A percentile compares a stretch with the other conserved stretches of the same genome.
phyloP scores from a whole-genome alignment of 352 stramenopile genomes.

The Phytophthora sojae region DNA sequence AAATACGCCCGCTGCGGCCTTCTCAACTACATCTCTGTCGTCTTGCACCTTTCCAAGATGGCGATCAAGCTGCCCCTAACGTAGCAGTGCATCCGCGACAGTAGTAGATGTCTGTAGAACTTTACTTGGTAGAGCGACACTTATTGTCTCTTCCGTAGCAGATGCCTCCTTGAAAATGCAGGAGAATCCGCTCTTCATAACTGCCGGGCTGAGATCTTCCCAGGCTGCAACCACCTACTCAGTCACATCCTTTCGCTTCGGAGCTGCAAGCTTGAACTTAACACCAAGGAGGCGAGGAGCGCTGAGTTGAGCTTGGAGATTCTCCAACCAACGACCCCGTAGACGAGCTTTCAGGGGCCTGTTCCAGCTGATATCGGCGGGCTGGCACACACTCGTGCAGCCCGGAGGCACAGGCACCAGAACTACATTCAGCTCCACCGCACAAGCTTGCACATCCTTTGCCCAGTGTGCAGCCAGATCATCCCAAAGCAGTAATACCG shows the following conservation, averaged over 20 bases:
- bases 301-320: not conserved
- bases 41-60: too few species aligned
- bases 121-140: not conserved
- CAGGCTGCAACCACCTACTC: constrained; percentile 10
- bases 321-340: constrained; percentile 4
- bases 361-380: constrained; percentile 35
- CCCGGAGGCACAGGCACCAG: constrained; percentile 17
- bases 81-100: too few species aligned
- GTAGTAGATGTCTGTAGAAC: too few species aligned
- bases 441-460: constrained; percentile 25
- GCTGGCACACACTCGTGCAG: constrained; percentile 29
- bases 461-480: constrained; percentile 45
- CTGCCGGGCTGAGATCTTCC: not conserved
- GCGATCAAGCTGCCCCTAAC: too few species aligned
- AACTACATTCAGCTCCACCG: constrained; percentile 28
- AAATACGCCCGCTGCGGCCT: too few species aligned
- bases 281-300: not conserved
- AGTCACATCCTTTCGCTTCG: constrained; percentile 15
- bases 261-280: constrained; percentile 9
- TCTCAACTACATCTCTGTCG: too few species aligned
- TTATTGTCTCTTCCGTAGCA: not conserved
- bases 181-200: constrained; percentile 14
- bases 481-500: constrained; percentile 39
- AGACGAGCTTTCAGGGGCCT: constrained; percentile 22
- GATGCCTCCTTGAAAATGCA: not conserved